Evolutionary conservation across 2,329 filamentous ascomycete genomes (phyloP).

Genomic region (Hysterium pulicare): DNA sequence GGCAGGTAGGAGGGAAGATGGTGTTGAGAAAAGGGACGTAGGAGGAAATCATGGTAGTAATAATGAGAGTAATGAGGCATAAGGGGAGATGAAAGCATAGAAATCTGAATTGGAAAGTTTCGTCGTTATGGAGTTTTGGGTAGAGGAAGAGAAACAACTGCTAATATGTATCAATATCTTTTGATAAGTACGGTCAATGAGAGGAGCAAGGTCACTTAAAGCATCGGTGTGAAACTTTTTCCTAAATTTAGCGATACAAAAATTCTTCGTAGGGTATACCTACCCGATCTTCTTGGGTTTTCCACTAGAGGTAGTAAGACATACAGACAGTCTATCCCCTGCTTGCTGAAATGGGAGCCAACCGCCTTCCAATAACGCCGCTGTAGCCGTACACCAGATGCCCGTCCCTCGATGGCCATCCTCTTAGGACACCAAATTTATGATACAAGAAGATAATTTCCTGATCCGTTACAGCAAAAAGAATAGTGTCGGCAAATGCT

Average conservation of each 20-base stretch:
- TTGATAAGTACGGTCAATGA: too few relatives aligned
- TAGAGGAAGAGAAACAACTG: too few relatives aligned
- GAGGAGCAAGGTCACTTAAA: too few relatives aligned
- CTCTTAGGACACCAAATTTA: neutral
- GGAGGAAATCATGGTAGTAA: too few relatives aligned
- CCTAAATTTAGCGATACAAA: neutral
- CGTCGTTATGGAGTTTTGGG: too few relatives aligned
- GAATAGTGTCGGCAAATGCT: neutral
- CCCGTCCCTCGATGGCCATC: too few relatives aligned
- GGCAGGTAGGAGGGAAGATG: too few relatives aligned
- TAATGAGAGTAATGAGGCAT: too few relatives aligned
- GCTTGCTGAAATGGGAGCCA: neutral
- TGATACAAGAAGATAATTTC: neutral
- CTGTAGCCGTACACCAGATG: neutral
- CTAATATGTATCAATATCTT: too few relatives aligned
- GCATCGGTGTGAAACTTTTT: neutral
- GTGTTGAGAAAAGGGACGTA: too few relatives aligned
- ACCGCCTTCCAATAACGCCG: neutral
- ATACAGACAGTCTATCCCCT: neutral
- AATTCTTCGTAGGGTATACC: neutral
- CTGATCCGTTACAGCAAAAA: neutral
- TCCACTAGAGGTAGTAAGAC: neutral
- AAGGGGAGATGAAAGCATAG: too few relatives aligned
- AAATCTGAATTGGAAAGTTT: too few relatives aligned
- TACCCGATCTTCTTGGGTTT: neutral